Percentiles rank a stretch among this genome's conserved stretches.
These are phyloP conservation scores for Cyclotella atomus DNA, from an alignment of 108 stramenopile genomes.

Conservation along the genomic window DNA sequence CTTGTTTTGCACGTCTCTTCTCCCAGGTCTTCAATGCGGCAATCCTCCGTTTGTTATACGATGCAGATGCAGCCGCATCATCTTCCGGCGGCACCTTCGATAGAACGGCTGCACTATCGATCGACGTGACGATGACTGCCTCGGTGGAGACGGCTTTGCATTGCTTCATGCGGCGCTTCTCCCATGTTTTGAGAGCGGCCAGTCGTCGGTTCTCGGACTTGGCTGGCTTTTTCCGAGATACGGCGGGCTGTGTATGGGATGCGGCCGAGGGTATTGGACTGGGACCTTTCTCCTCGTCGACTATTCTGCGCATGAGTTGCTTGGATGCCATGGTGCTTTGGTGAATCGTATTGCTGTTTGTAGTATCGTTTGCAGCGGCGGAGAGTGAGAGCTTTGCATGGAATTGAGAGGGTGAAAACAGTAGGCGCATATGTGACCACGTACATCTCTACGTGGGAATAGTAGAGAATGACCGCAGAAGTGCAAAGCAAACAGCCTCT, in stretches of 20 bases:
- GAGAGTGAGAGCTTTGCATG: no score
- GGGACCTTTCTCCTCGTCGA: not conserved
- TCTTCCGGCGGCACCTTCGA: not conserved
- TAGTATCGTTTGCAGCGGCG: no score
- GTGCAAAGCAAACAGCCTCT: no score
- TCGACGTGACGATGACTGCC: not conserved
- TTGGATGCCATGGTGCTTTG: slow-evolving; percentile 3
- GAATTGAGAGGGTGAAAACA: no score
- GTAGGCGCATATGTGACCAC: no score
- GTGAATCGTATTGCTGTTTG: no score
- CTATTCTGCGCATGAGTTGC: not conserved
- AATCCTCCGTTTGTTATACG: slow-evolving; percentile 38
- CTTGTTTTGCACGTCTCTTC: slow-evolving; percentile 11
- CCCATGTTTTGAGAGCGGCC: slow-evolving; percentile 21
- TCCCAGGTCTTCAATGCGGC: slow-evolving; percentile 14
- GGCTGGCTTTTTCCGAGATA: not conserved
- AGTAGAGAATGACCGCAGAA: no score
- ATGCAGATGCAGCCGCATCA: not conserved
- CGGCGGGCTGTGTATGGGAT: not conserved
- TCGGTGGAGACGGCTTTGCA: not conserved
- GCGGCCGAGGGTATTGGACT: not conserved
- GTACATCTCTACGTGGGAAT: no score
- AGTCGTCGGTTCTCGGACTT: slow-evolving; percentile 40
- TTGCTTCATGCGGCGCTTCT: slow-evolving; percentile 13
- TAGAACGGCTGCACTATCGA: not conserved